phyloP scores from a whole-genome alignment of 441 rosid species.

The Hura crepitans region DNA sequence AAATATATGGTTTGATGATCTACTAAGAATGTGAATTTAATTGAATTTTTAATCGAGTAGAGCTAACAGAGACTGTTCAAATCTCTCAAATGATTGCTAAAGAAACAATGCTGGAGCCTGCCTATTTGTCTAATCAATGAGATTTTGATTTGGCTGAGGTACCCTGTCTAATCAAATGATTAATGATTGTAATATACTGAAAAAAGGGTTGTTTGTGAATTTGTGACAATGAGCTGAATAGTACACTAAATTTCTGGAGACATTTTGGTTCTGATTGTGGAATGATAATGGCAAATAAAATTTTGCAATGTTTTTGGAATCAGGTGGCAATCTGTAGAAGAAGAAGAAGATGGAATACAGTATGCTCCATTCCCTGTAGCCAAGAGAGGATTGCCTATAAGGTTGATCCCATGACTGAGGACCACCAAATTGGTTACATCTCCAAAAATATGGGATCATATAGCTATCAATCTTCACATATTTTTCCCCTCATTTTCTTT shows the following conservation, averaged over 20 bases:
- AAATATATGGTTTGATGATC: too few relatives aligned
- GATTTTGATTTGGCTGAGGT: slow-evolving; percentile 3
- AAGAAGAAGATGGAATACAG: slow-evolving; percentile 67
- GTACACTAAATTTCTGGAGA: too few relatives aligned
- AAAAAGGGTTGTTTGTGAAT: too few relatives aligned
- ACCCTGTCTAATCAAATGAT: not conserved
- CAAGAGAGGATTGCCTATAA: slow-evolving; percentile 65
- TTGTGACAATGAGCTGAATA: too few relatives aligned
- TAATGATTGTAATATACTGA: not conserved
- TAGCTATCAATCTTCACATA: slow-evolving; percentile 25
- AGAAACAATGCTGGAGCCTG: not conserved
- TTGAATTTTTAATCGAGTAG: too few relatives aligned
- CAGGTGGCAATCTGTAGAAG: slow-evolving; percentile 76
- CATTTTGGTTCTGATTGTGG: too few relatives aligned
- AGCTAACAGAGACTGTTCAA: not conserved
- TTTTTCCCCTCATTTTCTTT: slow-evolving; percentile 13
- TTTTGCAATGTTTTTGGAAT: slow-evolving; percentile 25
- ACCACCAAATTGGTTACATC: slow-evolving; percentile 11
- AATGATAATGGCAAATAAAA: too few relatives aligned
- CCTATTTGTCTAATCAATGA: not conserved
- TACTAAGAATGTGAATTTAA: too few relatives aligned
- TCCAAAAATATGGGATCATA: slow-evolving; percentile 1
- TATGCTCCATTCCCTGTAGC: slow-evolving; percentile 95
- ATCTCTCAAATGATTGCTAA: not conserved
- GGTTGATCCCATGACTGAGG: slow-evolving; percentile 38